A percentile compares a stretch with the other conserved stretches of the same genome.
Conservation (phyloP, 805 yeast species). For the Cyberlindnera suaveolens region DNA sequence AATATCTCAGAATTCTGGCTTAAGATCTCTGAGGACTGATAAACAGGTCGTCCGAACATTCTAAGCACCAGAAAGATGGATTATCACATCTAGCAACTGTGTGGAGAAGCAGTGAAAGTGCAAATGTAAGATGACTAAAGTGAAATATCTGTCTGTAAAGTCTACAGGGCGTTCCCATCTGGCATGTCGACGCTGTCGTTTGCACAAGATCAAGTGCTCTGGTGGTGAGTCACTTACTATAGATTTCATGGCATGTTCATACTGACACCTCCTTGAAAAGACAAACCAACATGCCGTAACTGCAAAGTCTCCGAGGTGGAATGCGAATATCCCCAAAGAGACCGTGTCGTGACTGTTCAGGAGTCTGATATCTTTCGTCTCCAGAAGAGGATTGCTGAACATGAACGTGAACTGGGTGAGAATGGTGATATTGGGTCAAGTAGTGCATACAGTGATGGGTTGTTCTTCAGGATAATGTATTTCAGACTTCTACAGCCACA, state of each 20-base stretch:
- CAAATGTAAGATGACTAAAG: not conserved
- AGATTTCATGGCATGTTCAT: not conserved
- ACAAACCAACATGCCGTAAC: constrained; percentile 18
- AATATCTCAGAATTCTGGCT: too few relatives aligned
- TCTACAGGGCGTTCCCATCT: constrained; percentile 15
- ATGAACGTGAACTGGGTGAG: constrained; percentile 5
- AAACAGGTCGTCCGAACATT: not conserved
- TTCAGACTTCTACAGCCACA: constrained; percentile 18
- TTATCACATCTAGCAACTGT: not conserved
- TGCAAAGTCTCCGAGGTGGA: constrained; percentile 8
- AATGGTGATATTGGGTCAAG: not conserved
- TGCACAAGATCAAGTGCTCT: constrained; percentile 21
- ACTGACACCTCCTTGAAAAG: not conserved
- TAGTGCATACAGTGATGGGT: not conserved
- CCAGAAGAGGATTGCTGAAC: constrained; percentile 9
- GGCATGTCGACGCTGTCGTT: constrained; percentile 19
- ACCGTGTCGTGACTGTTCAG: constrained; percentile 16
- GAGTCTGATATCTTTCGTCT: constrained; percentile 20
- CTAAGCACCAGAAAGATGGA: not conserved
- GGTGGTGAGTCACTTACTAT: constrained; percentile 11
- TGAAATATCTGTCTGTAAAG: constrained; percentile 15
- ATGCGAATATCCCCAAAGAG: constrained; percentile 18
- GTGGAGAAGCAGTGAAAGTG: not conserved
- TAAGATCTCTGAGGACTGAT: too few relatives aligned
- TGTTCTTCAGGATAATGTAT: constrained; percentile 15